These are phyloP conservation scores for Penicillium digitatum DNA, from an alignment of 2,329 filamentous ascomycete species.

Conservation along the genomic window DNA sequence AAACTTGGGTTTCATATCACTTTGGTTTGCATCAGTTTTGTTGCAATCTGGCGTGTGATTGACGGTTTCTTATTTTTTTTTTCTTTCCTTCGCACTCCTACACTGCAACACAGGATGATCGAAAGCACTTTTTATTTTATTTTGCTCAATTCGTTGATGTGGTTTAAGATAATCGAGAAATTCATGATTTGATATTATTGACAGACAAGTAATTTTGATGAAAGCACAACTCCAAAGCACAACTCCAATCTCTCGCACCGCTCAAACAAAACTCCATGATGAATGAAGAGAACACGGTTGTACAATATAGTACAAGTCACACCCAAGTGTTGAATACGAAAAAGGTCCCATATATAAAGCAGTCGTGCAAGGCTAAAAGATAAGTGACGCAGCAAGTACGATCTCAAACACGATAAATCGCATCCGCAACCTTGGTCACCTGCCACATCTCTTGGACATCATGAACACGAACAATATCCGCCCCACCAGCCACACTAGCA, in stretches of 20 bases:
- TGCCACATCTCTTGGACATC: constrained; percentile 82
- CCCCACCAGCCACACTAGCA: constrained; percentile 78
- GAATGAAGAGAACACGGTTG: constrained; percentile 20
- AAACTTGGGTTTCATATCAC: constrained; percentile 11
- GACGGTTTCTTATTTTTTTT: constrained; percentile 3
- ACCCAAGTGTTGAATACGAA: constrained; percentile 25
- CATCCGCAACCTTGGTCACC: constrained; percentile 83
- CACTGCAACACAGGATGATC: constrained; percentile 10
- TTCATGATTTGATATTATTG: constrained; percentile 15
- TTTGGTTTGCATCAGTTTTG: no score
- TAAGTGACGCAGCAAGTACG: neutral
- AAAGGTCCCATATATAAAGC: neutral
- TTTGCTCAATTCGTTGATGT: constrained; percentile 17
- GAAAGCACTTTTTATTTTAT: constrained; percentile 3
- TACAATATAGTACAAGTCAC: constrained; percentile 8
- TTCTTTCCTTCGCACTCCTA: constrained; percentile 10
- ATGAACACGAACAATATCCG: constrained; percentile 89
- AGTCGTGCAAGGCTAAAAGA: neutral
- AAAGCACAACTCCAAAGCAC: constrained; percentile 1
- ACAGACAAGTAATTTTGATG: constrained; percentile 7
- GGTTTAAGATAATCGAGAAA: constrained; percentile 24
- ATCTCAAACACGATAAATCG: constrained; percentile 64
- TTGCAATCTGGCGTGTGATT: constrained; percentile 12
- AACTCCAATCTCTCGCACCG: neutral
- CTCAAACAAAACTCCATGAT: constrained; percentile 16